phyloP scores from a whole-genome alignment of 176 grass and related monocot species.

The Coix lacrymajobi region DNA sequence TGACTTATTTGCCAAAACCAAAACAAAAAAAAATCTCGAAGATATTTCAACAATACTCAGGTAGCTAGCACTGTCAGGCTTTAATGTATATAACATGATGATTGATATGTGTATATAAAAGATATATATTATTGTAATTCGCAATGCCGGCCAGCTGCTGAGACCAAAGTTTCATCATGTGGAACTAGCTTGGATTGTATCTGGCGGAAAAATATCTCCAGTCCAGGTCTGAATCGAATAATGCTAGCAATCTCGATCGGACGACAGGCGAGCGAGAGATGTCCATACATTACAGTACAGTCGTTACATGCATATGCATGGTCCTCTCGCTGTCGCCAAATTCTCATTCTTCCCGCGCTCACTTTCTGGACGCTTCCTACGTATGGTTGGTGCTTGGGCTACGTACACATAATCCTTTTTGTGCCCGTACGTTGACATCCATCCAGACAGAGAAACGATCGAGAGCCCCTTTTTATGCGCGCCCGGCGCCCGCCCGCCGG shows the following conservation, averaged over 20 bases:
- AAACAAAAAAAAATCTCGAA: too few species aligned
- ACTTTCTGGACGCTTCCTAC: background rate
- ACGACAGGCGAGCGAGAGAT: background rate
- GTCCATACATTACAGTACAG: too few species aligned
- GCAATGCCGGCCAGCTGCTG: background rate
- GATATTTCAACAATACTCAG: too few species aligned
- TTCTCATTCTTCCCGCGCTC: background rate
- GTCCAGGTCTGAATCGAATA: background rate
- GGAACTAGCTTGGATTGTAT: too few species aligned
- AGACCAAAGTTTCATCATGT: background rate
- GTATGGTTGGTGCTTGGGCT: background rate
- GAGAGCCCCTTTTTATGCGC: background rate
- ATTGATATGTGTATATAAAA: too few species aligned
- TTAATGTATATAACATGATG: too few species aligned
- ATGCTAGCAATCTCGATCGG: background rate
- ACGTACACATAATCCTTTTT: background rate
- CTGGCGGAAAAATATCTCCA: background rate
- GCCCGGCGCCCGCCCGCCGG: too few species aligned
- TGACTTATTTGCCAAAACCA: too few species aligned
- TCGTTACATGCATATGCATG: background rate
- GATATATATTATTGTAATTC: background rate
- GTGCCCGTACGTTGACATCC: background rate
- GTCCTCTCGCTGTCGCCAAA: constrained; percentile 4
- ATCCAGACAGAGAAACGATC: background rate
- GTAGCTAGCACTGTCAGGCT: too few species aligned